Evolutionary conservation across 257 asterid species (phyloP).

Genomic region (Penstemon barbatus): DNA sequence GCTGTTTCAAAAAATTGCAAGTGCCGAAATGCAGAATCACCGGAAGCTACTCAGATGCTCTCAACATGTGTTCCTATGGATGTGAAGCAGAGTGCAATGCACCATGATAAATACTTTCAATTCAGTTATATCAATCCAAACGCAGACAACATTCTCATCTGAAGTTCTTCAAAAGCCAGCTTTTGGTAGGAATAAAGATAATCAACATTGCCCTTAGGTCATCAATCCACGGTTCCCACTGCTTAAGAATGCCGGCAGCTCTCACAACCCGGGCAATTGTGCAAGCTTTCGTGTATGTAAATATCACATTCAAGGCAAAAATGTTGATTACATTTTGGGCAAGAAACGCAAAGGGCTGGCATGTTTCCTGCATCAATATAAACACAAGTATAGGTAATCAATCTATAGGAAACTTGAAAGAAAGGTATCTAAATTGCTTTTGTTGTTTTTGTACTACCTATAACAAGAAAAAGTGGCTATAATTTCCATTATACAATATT

Average conservation of each 20-base stretch:
- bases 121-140: background rate
- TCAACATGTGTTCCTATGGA: no score
- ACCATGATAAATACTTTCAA: no score
- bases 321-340: slow-evolving; percentile 84
- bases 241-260: slow-evolving; percentile 59
- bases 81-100: no score
- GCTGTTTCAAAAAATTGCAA: no score
- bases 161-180: slow-evolving; percentile 5
- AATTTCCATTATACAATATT: background rate
- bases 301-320: slow-evolving; percentile 96
- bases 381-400: background rate
- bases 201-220: slow-evolving; percentile 7
- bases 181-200: background rate
- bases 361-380: slow-evolving; percentile 57
- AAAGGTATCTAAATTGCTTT: background rate
- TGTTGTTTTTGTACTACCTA: background rate
- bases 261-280: slow-evolving; percentile 98
- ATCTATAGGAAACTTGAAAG: background rate
- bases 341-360: slow-evolving; percentile 61
- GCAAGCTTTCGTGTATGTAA: slow-evolving; percentile 95
- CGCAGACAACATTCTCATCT: background rate
- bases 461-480: background rate
- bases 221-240: slow-evolving; percentile 33
- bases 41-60: no score
- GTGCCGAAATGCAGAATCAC: no score